phyloP scores from a whole-genome alignment of 75 land plant genomes.

The Pinus albicaulis region DNA sequence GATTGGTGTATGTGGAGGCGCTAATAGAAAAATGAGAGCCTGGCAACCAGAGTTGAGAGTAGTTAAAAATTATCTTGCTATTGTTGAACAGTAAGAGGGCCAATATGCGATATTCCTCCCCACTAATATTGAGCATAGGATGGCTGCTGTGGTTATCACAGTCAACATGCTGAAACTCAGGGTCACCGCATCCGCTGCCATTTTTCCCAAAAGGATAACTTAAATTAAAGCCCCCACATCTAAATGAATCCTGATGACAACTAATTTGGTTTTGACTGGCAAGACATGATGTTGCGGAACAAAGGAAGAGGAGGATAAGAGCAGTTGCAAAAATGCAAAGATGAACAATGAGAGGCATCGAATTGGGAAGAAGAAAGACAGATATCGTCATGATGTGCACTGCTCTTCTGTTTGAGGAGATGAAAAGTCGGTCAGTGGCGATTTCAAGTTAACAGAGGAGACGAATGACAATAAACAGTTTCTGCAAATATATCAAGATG shows the following conservation, averaged over 20 bases:
- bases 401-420: no score
- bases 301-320: neutral
- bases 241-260: no score
- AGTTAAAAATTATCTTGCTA: neutral
- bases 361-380: no score
- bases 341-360: no score
- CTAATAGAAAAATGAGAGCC: neutral
- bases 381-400: no score
- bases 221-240: neutral
- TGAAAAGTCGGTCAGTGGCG: no score
- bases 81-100: no score
- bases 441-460: no score
- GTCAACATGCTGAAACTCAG: neutral
- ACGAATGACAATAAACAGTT: no score
- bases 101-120: neutral
- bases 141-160: neutral
- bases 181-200: conserved; percentile 4
- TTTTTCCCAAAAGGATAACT: neutral
- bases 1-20: neutral
- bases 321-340: no score
- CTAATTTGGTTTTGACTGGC: neutral
- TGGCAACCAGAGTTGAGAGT: neutral
- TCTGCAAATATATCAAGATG: no score
- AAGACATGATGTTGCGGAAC: neutral
- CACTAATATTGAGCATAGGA: neutral